phyloP scores from a whole-genome alignment of 2,329 filamentous ascomycete genomes.

The Neospermospora avenae region DNA sequence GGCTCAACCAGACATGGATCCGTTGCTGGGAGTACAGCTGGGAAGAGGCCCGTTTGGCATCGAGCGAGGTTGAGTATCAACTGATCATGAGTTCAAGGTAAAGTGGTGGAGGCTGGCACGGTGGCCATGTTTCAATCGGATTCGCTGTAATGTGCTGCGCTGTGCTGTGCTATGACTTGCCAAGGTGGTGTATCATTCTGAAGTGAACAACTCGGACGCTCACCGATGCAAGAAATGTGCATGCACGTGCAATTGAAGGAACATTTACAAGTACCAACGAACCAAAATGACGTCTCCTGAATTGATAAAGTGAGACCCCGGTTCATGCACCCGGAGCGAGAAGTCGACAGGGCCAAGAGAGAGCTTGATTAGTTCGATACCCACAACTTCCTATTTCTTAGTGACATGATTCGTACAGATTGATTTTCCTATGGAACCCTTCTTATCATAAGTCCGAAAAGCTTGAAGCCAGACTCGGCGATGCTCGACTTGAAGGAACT shows the following conservation, averaged over 20 bases:
- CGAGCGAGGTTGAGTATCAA: constrained; percentile 33
- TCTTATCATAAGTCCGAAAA: not conserved
- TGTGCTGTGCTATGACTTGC: too few species aligned
- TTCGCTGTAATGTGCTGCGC: not conserved
- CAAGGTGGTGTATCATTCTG: constrained; percentile 14
- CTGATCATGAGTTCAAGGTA: too few species aligned
- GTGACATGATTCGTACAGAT: not conserved
- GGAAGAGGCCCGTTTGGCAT: constrained; percentile 30
- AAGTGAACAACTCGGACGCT: constrained; percentile 25
- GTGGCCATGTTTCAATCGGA: not conserved
- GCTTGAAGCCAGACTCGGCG: not conserved
- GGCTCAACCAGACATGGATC: constrained; percentile 9
- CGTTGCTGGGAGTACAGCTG: constrained; percentile 9
- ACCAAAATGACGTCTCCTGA: not conserved
- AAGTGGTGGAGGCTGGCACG: not conserved
- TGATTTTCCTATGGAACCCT: not conserved
- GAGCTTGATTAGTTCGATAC: not conserved
- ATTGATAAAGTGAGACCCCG: not conserved
- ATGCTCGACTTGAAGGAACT: not conserved
- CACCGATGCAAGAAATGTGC: not conserved
- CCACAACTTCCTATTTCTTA: not conserved
- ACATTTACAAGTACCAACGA: not conserved
- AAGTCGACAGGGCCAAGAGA: not conserved
- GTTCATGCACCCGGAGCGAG: not conserved
- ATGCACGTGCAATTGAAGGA: not conserved